Evolutionary conservation across 192 early-diverging fungal genomes (phyloP).

Genomic region (Irineochytrium annulatum): DNA sequence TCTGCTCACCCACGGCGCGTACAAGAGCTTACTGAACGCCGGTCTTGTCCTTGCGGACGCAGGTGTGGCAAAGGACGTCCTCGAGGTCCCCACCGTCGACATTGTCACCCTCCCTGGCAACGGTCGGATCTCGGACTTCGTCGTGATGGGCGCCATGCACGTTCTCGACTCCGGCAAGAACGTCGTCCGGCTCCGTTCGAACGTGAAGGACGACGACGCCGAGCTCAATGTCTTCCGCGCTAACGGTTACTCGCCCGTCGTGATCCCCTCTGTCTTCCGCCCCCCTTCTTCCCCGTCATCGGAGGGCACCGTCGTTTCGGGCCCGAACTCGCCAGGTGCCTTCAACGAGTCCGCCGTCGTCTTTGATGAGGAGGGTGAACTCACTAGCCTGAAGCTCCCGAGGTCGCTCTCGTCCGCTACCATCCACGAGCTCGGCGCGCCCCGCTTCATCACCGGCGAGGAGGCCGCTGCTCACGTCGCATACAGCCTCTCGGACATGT

Average conservation of each 20-base stretch:
- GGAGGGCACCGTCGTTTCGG: too few relatives aligned
- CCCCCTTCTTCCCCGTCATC: too few relatives aligned
- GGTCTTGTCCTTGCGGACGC: slow-evolving; percentile 23
- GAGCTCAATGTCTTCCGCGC: slow-evolving; percentile 47
- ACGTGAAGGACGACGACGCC: background rate
- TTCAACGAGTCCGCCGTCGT: too few relatives aligned
- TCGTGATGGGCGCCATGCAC: slow-evolving; percentile 10
- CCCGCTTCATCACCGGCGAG: slow-evolving; percentile 48
- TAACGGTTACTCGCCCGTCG: slow-evolving; percentile 62
- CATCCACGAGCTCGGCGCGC: background rate
- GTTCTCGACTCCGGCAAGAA: slow-evolving; percentile 21
- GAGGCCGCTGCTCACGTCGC: slow-evolving; percentile 70
- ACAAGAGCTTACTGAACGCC: slow-evolving; percentile 14
- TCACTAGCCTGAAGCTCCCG: too few relatives aligned
- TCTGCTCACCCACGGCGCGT: slow-evolving; percentile 21
- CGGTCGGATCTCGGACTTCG: background rate
- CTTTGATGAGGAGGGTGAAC: background rate
- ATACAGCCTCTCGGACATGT: slow-evolving; percentile 72
- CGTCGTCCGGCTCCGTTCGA: slow-evolving; percentile 18
- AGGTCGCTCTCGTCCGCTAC: too few relatives aligned
- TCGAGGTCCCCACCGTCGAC: slow-evolving; percentile 14
- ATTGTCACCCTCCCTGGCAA: slow-evolving; percentile 9
- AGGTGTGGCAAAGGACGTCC: slow-evolving; percentile 17
- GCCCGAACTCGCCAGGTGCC: too few relatives aligned
- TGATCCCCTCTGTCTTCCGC: slow-evolving; percentile 70